phyloP scores from a whole-genome alignment of 257 asterid genomes.

The Schizonepeta tenuifolia region DNA sequence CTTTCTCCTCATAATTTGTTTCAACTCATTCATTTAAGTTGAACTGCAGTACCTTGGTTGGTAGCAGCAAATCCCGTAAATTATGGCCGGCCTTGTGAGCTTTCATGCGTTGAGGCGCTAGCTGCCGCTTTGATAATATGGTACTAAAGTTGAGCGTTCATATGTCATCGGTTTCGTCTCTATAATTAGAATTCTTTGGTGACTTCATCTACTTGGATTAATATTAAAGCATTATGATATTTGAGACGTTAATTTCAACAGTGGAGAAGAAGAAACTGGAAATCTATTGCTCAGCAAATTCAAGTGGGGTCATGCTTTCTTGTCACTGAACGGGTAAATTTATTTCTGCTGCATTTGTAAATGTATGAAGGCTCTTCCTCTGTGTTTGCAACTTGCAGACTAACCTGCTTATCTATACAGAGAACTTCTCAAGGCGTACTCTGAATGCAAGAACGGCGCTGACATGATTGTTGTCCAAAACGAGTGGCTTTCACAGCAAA shows the following conservation, averaged over 20 bases:
- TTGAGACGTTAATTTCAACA: constrained; percentile 35
- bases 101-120: constrained; percentile 97
- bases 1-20: constrained; percentile 15
- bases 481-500: constrained; percentile 82
- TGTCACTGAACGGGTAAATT: constrained; percentile 77
- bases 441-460: constrained; percentile 70
- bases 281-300: constrained; percentile 76
- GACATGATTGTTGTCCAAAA: constrained; percentile 76
- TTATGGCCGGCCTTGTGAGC: constrained; percentile 94
- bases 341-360: not conserved
- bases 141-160: constrained; percentile 42
- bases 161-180: constrained; percentile 1
- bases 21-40: constrained; percentile 33
- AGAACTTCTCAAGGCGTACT: constrained; percentile 84
- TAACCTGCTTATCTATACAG: constrained; percentile 43
- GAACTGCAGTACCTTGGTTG: constrained; percentile 90
- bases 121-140: constrained; percentile 96
- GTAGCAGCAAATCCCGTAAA: constrained; percentile 99
- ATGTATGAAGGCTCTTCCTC: constrained; percentile 10
- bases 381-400: constrained; percentile 11
- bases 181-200: not conserved
- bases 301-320: constrained; percentile 99
- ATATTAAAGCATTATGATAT: constrained; percentile 21
- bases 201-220: constrained; percentile 1
- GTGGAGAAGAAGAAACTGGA: constrained; percentile 90